A percentile compares a stretch with the other conserved stretches of the same genome.
Conservation (phyloP, 805 yeast species). For the Huiozyma sinensis region DNA sequence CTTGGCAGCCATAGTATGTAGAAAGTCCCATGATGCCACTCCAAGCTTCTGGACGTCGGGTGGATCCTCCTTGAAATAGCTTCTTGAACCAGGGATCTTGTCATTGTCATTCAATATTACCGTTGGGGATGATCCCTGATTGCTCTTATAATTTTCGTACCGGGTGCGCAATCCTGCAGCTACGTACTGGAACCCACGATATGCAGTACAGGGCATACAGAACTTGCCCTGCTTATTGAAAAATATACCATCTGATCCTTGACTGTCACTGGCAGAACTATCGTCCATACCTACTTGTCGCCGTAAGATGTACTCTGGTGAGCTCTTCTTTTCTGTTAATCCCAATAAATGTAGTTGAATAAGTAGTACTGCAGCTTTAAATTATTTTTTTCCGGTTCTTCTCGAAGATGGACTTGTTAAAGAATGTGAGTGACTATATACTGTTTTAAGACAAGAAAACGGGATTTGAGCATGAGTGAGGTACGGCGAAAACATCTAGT, state of each 20-base stretch:
- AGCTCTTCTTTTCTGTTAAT: too few relatives aligned
- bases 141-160: background rate
- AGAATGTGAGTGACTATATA: too few relatives aligned
- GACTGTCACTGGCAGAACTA: too few relatives aligned
- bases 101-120: slow-evolving; percentile 47
- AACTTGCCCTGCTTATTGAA: slow-evolving; percentile 88
- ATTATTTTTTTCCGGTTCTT: too few relatives aligned
- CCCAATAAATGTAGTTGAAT: too few relatives aligned
- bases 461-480: too few relatives aligned
- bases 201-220: slow-evolving; percentile 79
- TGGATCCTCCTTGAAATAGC: slow-evolving; percentile 52
- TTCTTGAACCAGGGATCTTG: slow-evolving; percentile 19
- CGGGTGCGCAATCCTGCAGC: slow-evolving; percentile 1
- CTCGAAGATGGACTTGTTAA: too few relatives aligned
- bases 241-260: slow-evolving; percentile 15
- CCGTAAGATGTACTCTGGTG: too few relatives aligned
- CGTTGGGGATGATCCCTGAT: slow-evolving; percentile 11
- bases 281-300: too few relatives aligned
- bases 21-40: slow-evolving; percentile 79
- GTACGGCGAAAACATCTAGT: too few relatives aligned
- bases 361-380: too few relatives aligned
- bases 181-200: slow-evolving; percentile 55
- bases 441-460: too few relatives aligned
- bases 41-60: slow-evolving; percentile 83
- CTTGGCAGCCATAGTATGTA: slow-evolving; percentile 83